Base-by-base conservation (phyloP, 2,329 filamentous ascomycete genomes). In the Trichoderma pleuroti region DNA sequence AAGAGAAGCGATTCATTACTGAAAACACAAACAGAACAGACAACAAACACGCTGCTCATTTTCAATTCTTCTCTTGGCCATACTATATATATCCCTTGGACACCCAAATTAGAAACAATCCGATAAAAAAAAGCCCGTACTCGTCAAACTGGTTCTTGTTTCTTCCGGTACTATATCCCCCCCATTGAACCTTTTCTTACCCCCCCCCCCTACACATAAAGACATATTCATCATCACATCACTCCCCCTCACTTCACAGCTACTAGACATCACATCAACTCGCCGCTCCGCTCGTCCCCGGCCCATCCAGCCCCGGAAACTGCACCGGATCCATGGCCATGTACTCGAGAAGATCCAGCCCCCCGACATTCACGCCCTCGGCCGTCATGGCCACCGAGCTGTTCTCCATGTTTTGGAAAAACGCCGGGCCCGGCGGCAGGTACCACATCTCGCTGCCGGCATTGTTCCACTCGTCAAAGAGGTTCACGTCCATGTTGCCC, bases 371-470 rank as follows among this genome's bases (percentile, higher is more conserved):
- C 63, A 91, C 86, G 32, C 89, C 89, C 74, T 91, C 89, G 10
- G 89, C 87, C 3, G 88, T 91, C 87, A 91, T 90, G 56, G 88
- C 88, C 11, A 91, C 88, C 8, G 84, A 84, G 39, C 84, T 84
- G 72, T 88, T 88, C 72, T 86, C 87, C 75, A 90, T 84, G 76
- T 89, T 90, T 75, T 90, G 88, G 78, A 89, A 91, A 71, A 91
- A 88, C 5, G 88, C 88, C 2, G 88, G 83, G 0, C 89, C 89
- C 0, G 89, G 84, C 0, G 89, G 88, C 1, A 91, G 82, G 76
- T 91, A 91, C 89, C 89, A 91, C 86, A 91, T 88, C 75, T 90
- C 88, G 75, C 85, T 86, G 71, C 84, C 83, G 4, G 85, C 81
- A 70, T 83, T 84, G 70, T 82, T 82, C 87, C 87, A 89, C 65